Percentiles rank a stretch among this genome's conserved stretches.
Evolutionary conservation across 345 rosid genomes (phyloP).

Genomic region (Camelina hispida): DNA sequence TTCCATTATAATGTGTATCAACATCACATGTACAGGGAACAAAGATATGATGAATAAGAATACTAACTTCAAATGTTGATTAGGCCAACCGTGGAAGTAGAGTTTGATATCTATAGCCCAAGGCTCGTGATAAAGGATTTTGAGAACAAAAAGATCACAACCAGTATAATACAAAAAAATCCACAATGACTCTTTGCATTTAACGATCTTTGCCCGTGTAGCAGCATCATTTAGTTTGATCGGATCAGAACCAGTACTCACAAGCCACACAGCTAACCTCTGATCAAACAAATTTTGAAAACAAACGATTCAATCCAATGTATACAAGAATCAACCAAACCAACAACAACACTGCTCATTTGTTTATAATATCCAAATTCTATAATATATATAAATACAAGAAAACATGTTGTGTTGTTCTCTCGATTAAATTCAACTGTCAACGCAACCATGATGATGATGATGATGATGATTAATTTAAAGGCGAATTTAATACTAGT

Average conservation of each 20-base stretch:
- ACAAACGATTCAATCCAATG: constrained; percentile 6
- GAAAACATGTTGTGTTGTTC: too few relatives aligned
- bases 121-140: constrained; percentile 58
- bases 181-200: constrained; percentile 94
- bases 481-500: neutral
- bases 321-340: neutral
- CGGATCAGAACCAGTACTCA: constrained; percentile 47
- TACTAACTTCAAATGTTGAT: constrained; percentile 88
- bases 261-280: constrained; percentile 74
- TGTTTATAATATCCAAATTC: neutral
- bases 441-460: constrained; percentile 17
- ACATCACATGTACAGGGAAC: neutral
- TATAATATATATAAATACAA: neutral
- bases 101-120: constrained; percentile 72
- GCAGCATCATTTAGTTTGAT: constrained; percentile 58
- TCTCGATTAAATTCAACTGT: neutral
- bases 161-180: constrained; percentile 72
- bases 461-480: neutral
- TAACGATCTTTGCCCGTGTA: constrained; percentile 56
- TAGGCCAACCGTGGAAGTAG: constrained; percentile 82
- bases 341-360: neutral
- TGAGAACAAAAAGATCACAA: constrained; percentile 68
- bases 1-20: neutral
- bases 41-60: neutral
- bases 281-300: constrained; percentile 29